phyloP scores from a whole-genome alignment of 768 basidiomycete species.

The Psilocybe subaeruginosa region DNA sequence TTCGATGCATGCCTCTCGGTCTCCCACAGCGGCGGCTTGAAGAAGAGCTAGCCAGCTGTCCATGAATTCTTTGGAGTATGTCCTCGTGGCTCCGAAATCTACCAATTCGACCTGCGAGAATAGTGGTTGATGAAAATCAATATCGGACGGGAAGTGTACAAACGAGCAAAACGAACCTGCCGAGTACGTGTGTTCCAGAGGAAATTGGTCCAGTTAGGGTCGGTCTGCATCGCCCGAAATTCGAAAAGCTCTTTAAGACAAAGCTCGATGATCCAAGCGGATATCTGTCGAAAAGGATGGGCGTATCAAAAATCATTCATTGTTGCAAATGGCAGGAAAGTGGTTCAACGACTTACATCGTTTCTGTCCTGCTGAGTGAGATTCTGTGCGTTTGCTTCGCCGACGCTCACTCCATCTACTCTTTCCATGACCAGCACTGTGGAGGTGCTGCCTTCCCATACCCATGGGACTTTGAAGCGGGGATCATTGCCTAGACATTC shows the following conservation, averaged over 20 bases:
- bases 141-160: no score
- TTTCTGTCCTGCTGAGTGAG: conserved; percentile 70
- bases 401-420: conserved; percentile 81
- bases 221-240: conserved; percentile 95
- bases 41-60: conserved; percentile 87
- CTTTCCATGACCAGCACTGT: conserved; percentile 90
- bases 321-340: not conserved
- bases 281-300: conserved; percentile 62
- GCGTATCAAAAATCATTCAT: not conserved
- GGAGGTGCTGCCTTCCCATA: conserved; percentile 80
- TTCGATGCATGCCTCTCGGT: conserved; percentile 65
- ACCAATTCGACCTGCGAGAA: conserved; percentile 73
- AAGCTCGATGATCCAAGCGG: conserved; percentile 76
- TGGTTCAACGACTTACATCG: conserved; percentile 50
- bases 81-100: conserved; percentile 94
- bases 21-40: conserved; percentile 72
- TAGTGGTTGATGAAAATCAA: not conserved
- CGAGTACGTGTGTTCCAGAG: conserved; percentile 75
- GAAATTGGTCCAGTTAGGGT: conserved; percentile 99
- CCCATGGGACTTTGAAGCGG: conserved; percentile 85
- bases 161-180: conserved; percentile 43
- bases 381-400: conserved; percentile 55
- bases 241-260: conserved; percentile 90
- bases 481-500: conserved; percentile 56
- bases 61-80: conserved; percentile 85